phyloP scores from a whole-genome alignment of 1,139 yeast genomes.

The Saccharomyces uvarum region DNA sequence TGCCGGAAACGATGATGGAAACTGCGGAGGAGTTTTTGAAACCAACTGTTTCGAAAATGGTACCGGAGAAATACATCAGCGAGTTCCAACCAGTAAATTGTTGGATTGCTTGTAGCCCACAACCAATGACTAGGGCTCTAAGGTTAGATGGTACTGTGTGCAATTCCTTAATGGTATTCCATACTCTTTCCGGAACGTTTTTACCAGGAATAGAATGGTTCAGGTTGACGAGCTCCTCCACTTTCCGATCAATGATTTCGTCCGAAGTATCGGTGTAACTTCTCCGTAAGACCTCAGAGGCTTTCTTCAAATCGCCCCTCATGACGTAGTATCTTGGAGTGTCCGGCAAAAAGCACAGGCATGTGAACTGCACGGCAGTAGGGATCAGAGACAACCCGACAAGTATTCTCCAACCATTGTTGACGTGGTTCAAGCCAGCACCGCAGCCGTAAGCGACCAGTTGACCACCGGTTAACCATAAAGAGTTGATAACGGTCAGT shows the following conservation, averaged over 20 bases:
- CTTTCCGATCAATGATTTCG: conserved; percentile 48
- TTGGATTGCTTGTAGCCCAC: conserved; percentile 91
- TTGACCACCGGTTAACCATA: conserved; percentile 74
- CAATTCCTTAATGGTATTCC: conserved; percentile 59
- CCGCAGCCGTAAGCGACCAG: conserved; percentile 86
- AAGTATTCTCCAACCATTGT: conserved; percentile 86
- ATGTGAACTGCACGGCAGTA: conserved; percentile 64
- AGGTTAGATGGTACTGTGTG: conserved; percentile 74
- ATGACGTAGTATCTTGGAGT: conserved; percentile 89
- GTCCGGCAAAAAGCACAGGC: conserved; percentile 84
- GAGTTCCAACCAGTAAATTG: conserved; percentile 95
- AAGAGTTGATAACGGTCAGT: conserved; percentile 47
- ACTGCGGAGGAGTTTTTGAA: conserved; percentile 83
- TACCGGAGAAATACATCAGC: conserved; percentile 85
- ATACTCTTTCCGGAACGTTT: conserved; percentile 45
- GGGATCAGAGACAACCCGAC: conserved; percentile 89
- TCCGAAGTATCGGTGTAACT: conserved; percentile 53
- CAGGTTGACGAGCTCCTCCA: conserved; percentile 49
- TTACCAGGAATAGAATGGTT: conserved; percentile 58
- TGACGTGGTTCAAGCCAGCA: conserved; percentile 69
- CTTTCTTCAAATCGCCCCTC: conserved; percentile 56
- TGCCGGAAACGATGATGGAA: conserved; percentile 86
- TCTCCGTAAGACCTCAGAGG: conserved; percentile 54
- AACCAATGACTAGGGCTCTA: conserved; percentile 79
- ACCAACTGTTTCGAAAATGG: conserved; percentile 83